Base-by-base conservation (phyloP, 148 eudicot genomes). In the Tetragonia tetragonoides region DNA sequence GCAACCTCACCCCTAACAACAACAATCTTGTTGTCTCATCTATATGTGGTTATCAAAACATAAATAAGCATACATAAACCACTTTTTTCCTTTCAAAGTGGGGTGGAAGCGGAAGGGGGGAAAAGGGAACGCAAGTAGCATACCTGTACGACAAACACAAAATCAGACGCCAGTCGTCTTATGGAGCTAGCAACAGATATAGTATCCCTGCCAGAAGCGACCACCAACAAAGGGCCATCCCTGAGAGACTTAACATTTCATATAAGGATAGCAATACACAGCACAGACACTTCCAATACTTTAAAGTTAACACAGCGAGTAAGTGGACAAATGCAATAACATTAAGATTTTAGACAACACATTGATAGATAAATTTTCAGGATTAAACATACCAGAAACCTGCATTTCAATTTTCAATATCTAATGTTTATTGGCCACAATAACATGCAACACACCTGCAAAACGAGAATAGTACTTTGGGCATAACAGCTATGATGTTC, bases 191-290 rank as follows among this genome's bases (percentile, higher is more conserved):
- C 89, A 78, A 84, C 75, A 62, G 99, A 91, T 79, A 90, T 86
- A 51, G 99, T 95, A 83, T 95, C 97, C 87, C 99, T 93, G 61
- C 99, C 99, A 79, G 94, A 95, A 75, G 99, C 99, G 77, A 95
- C 90, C 37, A 95, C 93, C 83, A 95, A 84, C 47, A 95, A 84
- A 71, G 99, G 99, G 47, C 99, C 99, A 76, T 95, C 99, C 89
- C 99, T 95, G 87, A 42, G 85, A 37, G 12, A 68, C 59, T 53
- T 14, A 11, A 62, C 17, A 15, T 42, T 71, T 28, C 42, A 46
- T 18, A 53, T 21, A 38, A 75, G 66, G n/a, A 66, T 15, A 10
- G 18, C 8, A 18, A 10, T 11, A 56, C 17, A 9, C 17, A 41
- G 11, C 37, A n/a, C 6, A 61, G 7, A 68, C 12, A 44, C 44